Evolutionary conservation across 1,139 yeast species (phyloP).

Genomic region (Eremothecium cymbalariae): DNA sequence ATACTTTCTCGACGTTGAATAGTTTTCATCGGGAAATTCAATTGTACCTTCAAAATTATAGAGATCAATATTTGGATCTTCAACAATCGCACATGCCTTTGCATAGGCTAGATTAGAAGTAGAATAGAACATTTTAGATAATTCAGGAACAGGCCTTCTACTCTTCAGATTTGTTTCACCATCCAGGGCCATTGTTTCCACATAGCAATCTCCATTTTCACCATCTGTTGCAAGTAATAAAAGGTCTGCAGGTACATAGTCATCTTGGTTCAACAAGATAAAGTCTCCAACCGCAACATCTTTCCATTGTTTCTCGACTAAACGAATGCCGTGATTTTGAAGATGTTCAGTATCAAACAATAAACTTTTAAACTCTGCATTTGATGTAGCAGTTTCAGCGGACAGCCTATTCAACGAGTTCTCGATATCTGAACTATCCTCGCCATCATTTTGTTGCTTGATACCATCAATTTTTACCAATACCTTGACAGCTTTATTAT

Average conservation of each 20-base stretch:
- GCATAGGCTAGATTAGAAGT: slow-evolving; percentile 46
- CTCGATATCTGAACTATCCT: slow-evolving; percentile 4
- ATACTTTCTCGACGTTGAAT: slow-evolving; percentile 30
- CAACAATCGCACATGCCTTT: slow-evolving; percentile 53
- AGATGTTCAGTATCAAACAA: slow-evolving; percentile 12
- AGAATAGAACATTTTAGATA: slow-evolving; percentile 43
- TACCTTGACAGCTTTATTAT: slow-evolving; percentile 46
- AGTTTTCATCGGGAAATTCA: slow-evolving; percentile 23
- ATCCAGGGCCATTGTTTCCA: slow-evolving; percentile 95
- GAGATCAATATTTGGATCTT: slow-evolving; percentile 85
- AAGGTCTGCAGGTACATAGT: slow-evolving; percentile 91
- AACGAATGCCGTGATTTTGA: slow-evolving; percentile 25
- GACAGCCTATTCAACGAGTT: slow-evolving; percentile 2
- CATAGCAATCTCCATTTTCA: slow-evolving; percentile 61
- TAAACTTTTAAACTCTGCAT: background rate
- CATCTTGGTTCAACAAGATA: slow-evolving; percentile 63
- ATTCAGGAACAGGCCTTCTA: slow-evolving; percentile 55
- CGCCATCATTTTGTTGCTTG: slow-evolving; percentile 8
- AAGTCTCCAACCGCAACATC: slow-evolving; percentile 79
- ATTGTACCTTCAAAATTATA: slow-evolving; percentile 86
- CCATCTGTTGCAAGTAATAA: slow-evolving; percentile 60
- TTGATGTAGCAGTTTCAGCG: background rate
- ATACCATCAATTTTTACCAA: slow-evolving; percentile 15
- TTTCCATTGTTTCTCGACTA: slow-evolving; percentile 51
- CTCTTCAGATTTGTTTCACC: slow-evolving; percentile 92